phyloP scores from a whole-genome alignment of 495 filamentous ascomycete genomes.

The Parathielavia hyrcaniae region DNA sequence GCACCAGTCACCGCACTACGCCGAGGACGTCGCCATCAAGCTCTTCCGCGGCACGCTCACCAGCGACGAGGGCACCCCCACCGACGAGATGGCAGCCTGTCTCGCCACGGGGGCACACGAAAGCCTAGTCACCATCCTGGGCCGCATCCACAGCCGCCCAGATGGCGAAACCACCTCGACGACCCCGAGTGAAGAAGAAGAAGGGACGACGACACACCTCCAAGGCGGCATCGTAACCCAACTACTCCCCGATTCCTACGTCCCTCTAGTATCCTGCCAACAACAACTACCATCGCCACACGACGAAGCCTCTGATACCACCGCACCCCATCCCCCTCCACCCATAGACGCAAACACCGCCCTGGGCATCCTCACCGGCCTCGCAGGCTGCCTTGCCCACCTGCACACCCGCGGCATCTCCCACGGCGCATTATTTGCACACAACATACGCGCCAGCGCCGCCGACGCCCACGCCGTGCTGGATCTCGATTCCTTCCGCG shows the following conservation, averaged over 20 bases:
- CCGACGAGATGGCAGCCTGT: constrained; percentile 42
- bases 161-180: constrained; percentile 16
- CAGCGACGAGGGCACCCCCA: constrained; percentile 36
- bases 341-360: constrained; percentile 20
- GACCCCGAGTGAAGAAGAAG: not conserved
- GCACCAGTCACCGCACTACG: constrained; percentile 25
- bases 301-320: constrained; percentile 14
- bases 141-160: constrained; percentile 39
- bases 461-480: constrained; percentile 38
- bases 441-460: constrained; percentile 40
- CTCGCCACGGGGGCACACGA: constrained; percentile 40
- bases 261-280: constrained; percentile 25
- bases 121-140: constrained; percentile 41
- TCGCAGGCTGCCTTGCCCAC: constrained; percentile 37
- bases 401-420: constrained; percentile 39
- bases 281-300: not conserved
- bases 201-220: not conserved
- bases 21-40: constrained; percentile 42
- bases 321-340: not conserved
- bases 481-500: constrained; percentile 41
- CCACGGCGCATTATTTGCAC: constrained; percentile 42
- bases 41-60: constrained; percentile 40
- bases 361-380: constrained; percentile 33
- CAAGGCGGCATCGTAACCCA: constrained; percentile 40
- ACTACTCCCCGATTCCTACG: constrained; percentile 30